Evolutionary conservation across 768 basidiomycete species (phyloP).

Genomic region (Hygrophorus russula): DNA sequence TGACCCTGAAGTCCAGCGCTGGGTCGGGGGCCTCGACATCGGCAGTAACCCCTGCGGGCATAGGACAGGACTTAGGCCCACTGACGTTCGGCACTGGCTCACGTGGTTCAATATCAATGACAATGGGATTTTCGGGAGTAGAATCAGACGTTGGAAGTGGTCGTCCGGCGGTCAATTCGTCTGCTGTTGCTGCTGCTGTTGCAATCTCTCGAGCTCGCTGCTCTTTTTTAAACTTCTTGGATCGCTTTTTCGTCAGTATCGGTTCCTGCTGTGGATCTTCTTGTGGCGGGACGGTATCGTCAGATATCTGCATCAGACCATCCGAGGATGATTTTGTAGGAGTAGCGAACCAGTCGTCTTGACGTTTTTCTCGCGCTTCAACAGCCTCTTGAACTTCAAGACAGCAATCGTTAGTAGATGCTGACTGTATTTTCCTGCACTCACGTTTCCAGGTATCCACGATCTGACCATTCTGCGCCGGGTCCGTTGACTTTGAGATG

Average conservation of each 20-base stretch:
- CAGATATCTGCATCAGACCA: no score
- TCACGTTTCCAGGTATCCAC: conserved; percentile 21
- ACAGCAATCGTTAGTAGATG: not conserved
- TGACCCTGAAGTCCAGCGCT: not conserved
- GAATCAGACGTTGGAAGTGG: no score
- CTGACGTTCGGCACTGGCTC: no score
- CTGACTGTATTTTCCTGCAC: conserved; percentile 2
- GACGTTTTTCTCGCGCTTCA: not conserved
- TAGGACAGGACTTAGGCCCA: no score
- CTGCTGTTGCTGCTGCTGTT: no score
- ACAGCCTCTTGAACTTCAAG: conserved; percentile 2
- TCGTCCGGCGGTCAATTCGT: no score
- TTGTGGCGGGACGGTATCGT: not conserved
- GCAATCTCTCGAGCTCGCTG: not conserved
- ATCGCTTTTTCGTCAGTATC: not conserved
- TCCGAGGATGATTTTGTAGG: not conserved
- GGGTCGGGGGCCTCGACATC: not conserved
- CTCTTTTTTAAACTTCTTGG: not conserved
- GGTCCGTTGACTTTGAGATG: conserved; percentile 13
- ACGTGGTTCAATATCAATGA: no score
- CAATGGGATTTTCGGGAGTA: no score
- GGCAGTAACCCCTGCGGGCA: not conserved
- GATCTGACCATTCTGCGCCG: conserved; percentile 8
- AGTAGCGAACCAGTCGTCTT: conserved; percentile 7
- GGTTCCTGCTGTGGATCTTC: not conserved